A percentile compares a stretch with the other conserved stretches of the same genome.
Evolutionary conservation across 495 filamentous ascomycete species (phyloP).

Genomic region (Aspergillus sclerotioniger): DNA sequence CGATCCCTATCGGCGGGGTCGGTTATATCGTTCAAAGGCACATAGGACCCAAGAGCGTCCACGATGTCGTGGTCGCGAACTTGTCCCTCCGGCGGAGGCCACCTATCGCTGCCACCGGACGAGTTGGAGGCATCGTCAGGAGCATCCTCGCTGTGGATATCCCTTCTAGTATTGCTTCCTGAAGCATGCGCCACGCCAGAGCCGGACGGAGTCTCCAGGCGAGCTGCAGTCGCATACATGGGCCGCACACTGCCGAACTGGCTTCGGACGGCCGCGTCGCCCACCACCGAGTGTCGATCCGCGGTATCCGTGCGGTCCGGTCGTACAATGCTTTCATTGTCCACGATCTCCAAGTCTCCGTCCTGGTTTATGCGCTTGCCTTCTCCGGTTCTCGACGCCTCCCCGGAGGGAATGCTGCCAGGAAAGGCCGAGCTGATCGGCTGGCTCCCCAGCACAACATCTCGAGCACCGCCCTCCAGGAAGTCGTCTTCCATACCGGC

Average conservation of each 20-base stretch:
- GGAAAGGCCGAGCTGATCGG: slow-evolving; percentile 73
- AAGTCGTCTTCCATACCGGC: slow-evolving; percentile 78
- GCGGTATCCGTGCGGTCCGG: slow-evolving; percentile 47
- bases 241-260: slow-evolving; percentile 41
- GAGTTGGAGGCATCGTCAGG: slow-evolving; percentile 33
- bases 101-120: slow-evolving; percentile 32
- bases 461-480: slow-evolving; percentile 68
- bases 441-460: slow-evolving; percentile 70
- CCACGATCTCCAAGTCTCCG: slow-evolving; percentile 62
- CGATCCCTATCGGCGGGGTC: slow-evolving; percentile 41
- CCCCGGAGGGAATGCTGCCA: slow-evolving; percentile 61
- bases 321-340: slow-evolving; percentile 50
- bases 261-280: slow-evolving; percentile 45
- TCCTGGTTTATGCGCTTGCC: slow-evolving; percentile 59
- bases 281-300: slow-evolving; percentile 46
- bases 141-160: slow-evolving; percentile 24
- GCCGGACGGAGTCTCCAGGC: slow-evolving; percentile 22
- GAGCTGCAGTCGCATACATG: slow-evolving; percentile 37
- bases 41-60: slow-evolving; percentile 35
- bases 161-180: slow-evolving; percentile 18
- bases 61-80: slow-evolving; percentile 42
- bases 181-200: slow-evolving; percentile 13
- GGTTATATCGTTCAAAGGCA: slow-evolving; percentile 40
- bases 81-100: slow-evolving; percentile 39
- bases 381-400: slow-evolving; percentile 55